Percentiles rank a stretch among this genome's conserved stretches.
Evolutionary conservation across 2,329 filamentous ascomycete species (phyloP).

Genomic region (Verticillium zaregamsianum): DNA sequence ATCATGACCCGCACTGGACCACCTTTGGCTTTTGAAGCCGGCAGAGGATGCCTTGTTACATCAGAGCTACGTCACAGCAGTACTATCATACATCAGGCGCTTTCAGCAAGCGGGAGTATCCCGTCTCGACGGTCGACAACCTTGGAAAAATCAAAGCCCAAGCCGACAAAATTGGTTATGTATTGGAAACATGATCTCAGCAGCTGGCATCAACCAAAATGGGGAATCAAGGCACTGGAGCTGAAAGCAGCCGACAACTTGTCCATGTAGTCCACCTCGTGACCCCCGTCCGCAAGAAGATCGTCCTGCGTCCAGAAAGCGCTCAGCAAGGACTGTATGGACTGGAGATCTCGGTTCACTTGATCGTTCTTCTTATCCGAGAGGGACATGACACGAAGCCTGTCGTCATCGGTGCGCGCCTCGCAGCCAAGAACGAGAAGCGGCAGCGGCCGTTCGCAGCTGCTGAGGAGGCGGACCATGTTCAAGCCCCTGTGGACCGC

Average conservation of each 20-base stretch:
- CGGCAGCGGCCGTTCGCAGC: constrained; percentile 16
- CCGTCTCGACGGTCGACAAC: too few relatives aligned
- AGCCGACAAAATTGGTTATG: too few relatives aligned
- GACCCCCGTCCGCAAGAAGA: constrained; percentile 13
- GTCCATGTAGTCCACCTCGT: constrained; percentile 9
- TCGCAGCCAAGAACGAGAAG: constrained; percentile 19
- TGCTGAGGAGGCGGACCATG: background rate
- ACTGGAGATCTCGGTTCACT: background rate
- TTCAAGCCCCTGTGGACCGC: background rate
- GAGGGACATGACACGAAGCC: constrained; percentile 16
- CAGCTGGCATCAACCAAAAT: background rate
- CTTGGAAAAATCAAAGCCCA: too few relatives aligned
- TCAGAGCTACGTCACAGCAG: too few relatives aligned
- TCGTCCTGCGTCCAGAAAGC: constrained; percentile 30
- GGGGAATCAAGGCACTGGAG: background rate
- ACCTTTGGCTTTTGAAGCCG: too few relatives aligned
- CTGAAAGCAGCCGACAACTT: constrained; percentile 1
- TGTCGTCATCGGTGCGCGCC: constrained; percentile 15
- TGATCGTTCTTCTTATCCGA: constrained; percentile 14
- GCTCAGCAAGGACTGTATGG: constrained; percentile 15
- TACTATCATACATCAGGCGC: too few relatives aligned
- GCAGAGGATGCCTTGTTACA: too few relatives aligned
- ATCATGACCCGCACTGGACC: too few relatives aligned
- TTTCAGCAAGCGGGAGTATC: too few relatives aligned
- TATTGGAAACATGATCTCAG: too few relatives aligned